Evolutionary conservation across 768 basidiomycete species (phyloP), one percentile per base, ranked within the genome.

Genomic region (Boletus subparvulus): DNA sequence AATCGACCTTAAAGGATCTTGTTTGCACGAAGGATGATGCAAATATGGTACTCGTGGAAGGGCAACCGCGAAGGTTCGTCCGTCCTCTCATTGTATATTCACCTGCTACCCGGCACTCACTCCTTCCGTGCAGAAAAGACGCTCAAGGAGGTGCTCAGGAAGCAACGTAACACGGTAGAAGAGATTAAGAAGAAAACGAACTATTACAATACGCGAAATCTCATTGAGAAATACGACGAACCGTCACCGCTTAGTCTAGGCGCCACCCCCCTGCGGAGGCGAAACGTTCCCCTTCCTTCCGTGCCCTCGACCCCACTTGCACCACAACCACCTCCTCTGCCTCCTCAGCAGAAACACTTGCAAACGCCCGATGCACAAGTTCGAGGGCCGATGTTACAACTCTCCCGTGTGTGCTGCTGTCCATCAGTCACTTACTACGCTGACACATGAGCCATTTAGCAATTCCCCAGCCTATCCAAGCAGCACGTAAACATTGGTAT

Each of bases 161-260:
- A 88, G 65, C 93, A 95, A 60, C 87, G 91, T 19, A 78, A 80
- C 24, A 94, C 91, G 67, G 83, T 99, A 37, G 94, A 96, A 60
- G 95, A 97, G 63, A 92, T 98, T 62, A 99, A 99, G 80, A 93
- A 94, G 77, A 94, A 91, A 70, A 98, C 95, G 2, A 96, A 98
- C 63, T 99, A 92, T 72, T 92, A 99, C 69, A 84, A 84, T 12
- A 99, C 94, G 30, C 86, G 90, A 50, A 92, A 88, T 63, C 79
- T 99, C 44, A 78, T 99, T 17, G 93, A 96, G 69, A 84, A 86
- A 55, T 98, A 97, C 65, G 96, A 96, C 60, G 90, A 90, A 37
- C 65, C 74, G 6, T 56, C 74, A 17, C 68, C 79, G 3, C 57
- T 68, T 26, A 28, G 26, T 28, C 50, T 64, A 51, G 54, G 39